Base-by-base conservation (phyloP, 2,329 filamentous ascomycete species). In the Coccinonectria pachysandricola region DNA sequence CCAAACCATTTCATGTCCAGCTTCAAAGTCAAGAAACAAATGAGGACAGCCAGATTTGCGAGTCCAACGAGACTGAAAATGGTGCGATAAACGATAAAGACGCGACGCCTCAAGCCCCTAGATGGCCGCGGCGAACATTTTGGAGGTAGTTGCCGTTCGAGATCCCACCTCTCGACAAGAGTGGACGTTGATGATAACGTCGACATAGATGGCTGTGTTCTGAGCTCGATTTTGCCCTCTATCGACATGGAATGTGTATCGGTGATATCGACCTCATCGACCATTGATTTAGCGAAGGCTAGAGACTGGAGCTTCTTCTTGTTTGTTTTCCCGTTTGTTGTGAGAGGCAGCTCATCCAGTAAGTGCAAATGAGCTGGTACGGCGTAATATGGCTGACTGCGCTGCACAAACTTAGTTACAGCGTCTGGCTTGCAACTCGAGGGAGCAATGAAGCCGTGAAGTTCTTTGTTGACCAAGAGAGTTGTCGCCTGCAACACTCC, bases 281-380 rank as follows among this genome's bases (percentile, higher is more conserved):
- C 15, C 8, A 7, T 26, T 8, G 19, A 21, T 28, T 24, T 32
- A 22, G 23, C 31, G 30, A 30, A 24, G 14, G 51, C 56, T 15
- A 61, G 37, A 7, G 44, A 40, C 6, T 45, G 49, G 4, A 74
- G 57, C 5, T 50, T 47, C 12, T 49, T 52, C 52, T 69, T 71
- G 46, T 74, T 62, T 21, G 70, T 59, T 47, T 74, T 74, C 22
- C 70, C 70, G 32, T 74, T 72, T 3, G 56, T 37, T 0, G 68
- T 73, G 13, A 66, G 51, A 1, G 67, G 65, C 14, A 74, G 55
- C 3, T 50, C 47, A 0, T 52, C 42, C 4, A 68, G 46, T 12
- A 56, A 50, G 15, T 61, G 52, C 43, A 65, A 59, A 23, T 51
- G 45, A 7, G 58, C 53, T 0, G 69, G 69, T 8, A 71, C 54